Evolutionary conservation across 768 basidiomycete genomes (phyloP).

Genomic region (Jaapia argillacea): DNA sequence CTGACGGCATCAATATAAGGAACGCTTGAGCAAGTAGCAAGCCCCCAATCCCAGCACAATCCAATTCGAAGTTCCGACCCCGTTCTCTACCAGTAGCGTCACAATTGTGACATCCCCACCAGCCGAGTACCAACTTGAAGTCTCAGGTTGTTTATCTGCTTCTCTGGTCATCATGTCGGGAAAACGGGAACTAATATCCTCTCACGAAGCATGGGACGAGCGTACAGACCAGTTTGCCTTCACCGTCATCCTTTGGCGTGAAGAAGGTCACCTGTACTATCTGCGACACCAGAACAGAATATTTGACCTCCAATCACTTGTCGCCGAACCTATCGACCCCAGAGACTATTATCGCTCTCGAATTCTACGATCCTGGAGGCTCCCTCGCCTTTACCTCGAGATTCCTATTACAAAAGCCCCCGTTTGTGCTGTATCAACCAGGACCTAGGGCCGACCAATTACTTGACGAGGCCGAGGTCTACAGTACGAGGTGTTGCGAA

Average conservation of each 20-base stretch:
- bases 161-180: no score
- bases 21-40: no score
- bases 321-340: not conserved
- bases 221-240: not conserved
- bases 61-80: no score
- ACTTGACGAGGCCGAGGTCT: no score
- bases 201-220: not conserved
- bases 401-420: not conserved
- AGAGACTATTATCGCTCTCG: no score
- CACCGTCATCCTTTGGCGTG: not conserved
- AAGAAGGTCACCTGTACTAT: not conserved
- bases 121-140: no score
- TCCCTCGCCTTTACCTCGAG: not conserved
- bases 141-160: no score
- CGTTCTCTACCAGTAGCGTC: no score
- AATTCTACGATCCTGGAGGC: not conserved
- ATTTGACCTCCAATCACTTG: not conserved
- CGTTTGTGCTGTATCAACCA: not conserved
- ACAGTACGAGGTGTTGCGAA: not conserved
- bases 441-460: no score
- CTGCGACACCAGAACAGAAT: not conserved
- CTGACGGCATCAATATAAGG: no score
- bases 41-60: no score
- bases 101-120: no score
- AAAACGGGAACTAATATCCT: not conserved